phyloP scores from a whole-genome alignment of 2,329 filamentous ascomycete genomes.

The Neodidymelliopsis sp. region DNA sequence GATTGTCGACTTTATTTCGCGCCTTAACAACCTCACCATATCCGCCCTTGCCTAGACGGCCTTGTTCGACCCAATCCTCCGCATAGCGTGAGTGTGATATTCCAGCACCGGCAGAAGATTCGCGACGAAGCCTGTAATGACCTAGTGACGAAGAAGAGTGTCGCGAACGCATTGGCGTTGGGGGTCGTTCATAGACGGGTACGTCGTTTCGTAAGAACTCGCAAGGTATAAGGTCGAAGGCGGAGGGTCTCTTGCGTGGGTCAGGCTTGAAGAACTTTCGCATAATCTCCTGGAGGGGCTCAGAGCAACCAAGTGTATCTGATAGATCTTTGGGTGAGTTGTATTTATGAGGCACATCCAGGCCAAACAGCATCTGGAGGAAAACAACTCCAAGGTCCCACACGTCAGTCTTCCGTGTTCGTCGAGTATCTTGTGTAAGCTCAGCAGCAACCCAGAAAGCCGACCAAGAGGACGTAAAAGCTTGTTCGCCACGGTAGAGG shows the following conservation, averaged over 20 bases:
- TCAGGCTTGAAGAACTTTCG: slow-evolving; percentile 85
- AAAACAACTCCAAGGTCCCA: slow-evolving; percentile 95
- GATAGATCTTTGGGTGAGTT: slow-evolving; percentile 79
- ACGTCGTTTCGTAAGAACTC: slow-evolving; percentile 62
- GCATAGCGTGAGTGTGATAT: slow-evolving; percentile 74
- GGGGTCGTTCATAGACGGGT: slow-evolving; percentile 49
- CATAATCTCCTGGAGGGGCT: slow-evolving; percentile 79
- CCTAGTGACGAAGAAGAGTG: slow-evolving; percentile 47
- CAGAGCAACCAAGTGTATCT: slow-evolving; percentile 74
- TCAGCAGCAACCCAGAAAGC: slow-evolving; percentile 87
- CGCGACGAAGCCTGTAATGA: slow-evolving; percentile 43
- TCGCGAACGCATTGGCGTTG: slow-evolving; percentile 45
- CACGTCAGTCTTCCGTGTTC: slow-evolving; percentile 81
- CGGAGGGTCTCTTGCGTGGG: slow-evolving; percentile 81
- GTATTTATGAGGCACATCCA: slow-evolving; percentile 77
- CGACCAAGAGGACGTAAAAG: slow-evolving; percentile 70
- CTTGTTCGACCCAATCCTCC: slow-evolving; percentile 90
- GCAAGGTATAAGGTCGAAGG: slow-evolving; percentile 73
- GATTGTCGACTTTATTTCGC: slow-evolving; percentile 89
- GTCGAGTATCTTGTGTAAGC: slow-evolving; percentile 64
- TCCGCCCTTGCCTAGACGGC: slow-evolving; percentile 87
- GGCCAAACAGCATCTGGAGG: slow-evolving; percentile 91
- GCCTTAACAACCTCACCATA: slow-evolving; percentile 98
- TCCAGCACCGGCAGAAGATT: slow-evolving; percentile 44
- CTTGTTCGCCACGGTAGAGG: slow-evolving; percentile 59